Evolutionary conservation across 495 filamentous ascomycete species (phyloP), one percentile per base, ranked within the genome.

Genomic region (Neurospora discreta): DNA sequence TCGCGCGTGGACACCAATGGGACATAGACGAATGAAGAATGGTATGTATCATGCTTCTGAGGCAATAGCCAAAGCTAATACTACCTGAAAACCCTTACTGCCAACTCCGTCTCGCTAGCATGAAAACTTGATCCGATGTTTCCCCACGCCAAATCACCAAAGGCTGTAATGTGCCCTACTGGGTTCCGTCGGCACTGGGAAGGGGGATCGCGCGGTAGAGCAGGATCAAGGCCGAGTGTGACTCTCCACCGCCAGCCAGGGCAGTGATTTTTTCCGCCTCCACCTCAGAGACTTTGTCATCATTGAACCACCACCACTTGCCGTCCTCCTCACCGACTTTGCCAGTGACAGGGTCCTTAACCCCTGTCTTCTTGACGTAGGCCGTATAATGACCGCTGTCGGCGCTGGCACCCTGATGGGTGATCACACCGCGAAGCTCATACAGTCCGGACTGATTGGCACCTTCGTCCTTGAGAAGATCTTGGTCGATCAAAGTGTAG

Each of bases 241-340:
- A 93, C 83, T 99, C 95, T 89, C 95, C 95, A 78, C 95, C 95
- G 73, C 95, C 95, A 69, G 93, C 87, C 73, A 99, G 86, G 7
- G 90, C 89, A 77, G 95, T 91, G 74, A 99, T 96, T 84, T 95
- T 97, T 75, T 97, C 93, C 10, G 87, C 82, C 4, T 94, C 90
- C 38, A 99, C 95, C 82, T 98, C 96, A 44, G 91, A 88, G 13
- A 99, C 96, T 80, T 95, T 97, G 77, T 99, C 96, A 76, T 99
- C 95, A 78, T 99, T 97, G 86, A 99, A 99, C 94, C 95, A 98
- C 93, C 95, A 99, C 95, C 95, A 99, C 75, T 95, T 97, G 71
- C 90, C 93, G 74, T 97, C 94, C 71, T 94, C 91, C 74, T 90
- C 89, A 71, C 88, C 88, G 75, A 89, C 82, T 84, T 92, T 92